Evolutionary conservation across 192 early-diverging fungal genomes (phyloP), one percentile per base, ranked within the genome.

Genomic region (Gorgonomyces haynaldii): DNA sequence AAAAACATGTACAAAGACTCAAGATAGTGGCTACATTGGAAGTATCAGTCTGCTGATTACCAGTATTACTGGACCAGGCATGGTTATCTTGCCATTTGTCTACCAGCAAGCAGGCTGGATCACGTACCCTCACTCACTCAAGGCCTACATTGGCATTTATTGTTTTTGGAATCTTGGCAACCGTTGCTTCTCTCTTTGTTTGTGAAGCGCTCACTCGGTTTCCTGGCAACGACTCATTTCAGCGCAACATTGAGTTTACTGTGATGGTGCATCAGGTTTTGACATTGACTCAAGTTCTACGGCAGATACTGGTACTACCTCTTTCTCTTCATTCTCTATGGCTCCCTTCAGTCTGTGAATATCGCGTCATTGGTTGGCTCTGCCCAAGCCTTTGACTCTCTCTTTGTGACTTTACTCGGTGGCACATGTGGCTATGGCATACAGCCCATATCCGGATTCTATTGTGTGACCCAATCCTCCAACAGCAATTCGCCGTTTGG

Each of bases 331-430:
- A 57, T 79, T 24, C 60, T 84, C 32, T 86, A 70, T 50, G 62
- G 82, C 0, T 69, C 81, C 13, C 58, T 86, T 42, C 81, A 84
- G 60, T 74, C 75, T 4, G 71, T 80, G 46, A 84, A 70, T 54
- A 70, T 86, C 37, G 75, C 81, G 7, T 81, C 78, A 16, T 81
- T 86, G 35, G 77, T 84, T 19, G 52, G 75, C 26, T 78, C 81
- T 17, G 61, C 78, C 6, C 84, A 86, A 61, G 74, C 76, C 22
- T 81, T 84, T 48, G 84, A 86, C 58, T 61, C 65, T 13, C 69
- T 86, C 22, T 28, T 83, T 4, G 55, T 86, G 31, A 58, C 66
- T 15, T 39, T 81, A 21, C 62, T 75, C 30, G 76, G 74, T 27
- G 56, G 56, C 20, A 81, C 84, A 5, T 86, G 84, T 53, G 84